Evolutionary conservation across 1,139 yeast genomes (phyloP), one percentile per base, ranked within the genome.

Genomic region (Casaregolazyma lundiana): DNA sequence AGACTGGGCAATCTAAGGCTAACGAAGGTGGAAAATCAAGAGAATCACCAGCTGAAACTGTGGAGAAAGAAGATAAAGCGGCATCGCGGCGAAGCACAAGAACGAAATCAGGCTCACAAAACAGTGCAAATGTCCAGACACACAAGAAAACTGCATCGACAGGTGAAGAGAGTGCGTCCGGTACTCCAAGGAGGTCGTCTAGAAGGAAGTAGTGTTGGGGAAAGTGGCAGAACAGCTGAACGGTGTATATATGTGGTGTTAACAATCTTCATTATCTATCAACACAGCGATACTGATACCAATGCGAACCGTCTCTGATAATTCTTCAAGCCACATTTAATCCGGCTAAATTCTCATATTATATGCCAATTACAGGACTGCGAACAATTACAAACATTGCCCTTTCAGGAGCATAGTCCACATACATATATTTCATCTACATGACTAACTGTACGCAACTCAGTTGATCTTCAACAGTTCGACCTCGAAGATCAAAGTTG

Each of bases 401-500:
- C n/a, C n/a, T n/a, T n/a, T n/a, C n/a, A n/a, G n/a, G n/a, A n/a
- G n/a, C n/a, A n/a, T n/a, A n/a, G n/a, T n/a, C n/a, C n/a, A n/a
- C n/a, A n/a, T n/a, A n/a, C 29, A 8, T 8, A 24, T 20, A 4
- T 13, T 13, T 15, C 38, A 16, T 13, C 21, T 19, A 13, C 16
- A n/a, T 39, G n/a, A 19, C 18, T n/a, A 15, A n/a, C 24, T 7
- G 24, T 35, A 26, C 18, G 18, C 3, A 11, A 24, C 16, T 45
- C 55, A 59, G 73, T 87, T 87, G 65, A 90, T 84, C 61, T 79
- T 80, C 62, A 90, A 72, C 68, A 90, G 79, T 72, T 90, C 96
- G 55, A 90, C 97, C 62, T 89, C 97, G 61, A 90, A 90, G 59
- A 87, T 72, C 70, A 92, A 78, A 56, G 96, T 89, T 53, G 97